Evolutionary conservation across 495 filamentous ascomycete genomes (phyloP).

Genomic region (Penicillium soppii): DNA sequence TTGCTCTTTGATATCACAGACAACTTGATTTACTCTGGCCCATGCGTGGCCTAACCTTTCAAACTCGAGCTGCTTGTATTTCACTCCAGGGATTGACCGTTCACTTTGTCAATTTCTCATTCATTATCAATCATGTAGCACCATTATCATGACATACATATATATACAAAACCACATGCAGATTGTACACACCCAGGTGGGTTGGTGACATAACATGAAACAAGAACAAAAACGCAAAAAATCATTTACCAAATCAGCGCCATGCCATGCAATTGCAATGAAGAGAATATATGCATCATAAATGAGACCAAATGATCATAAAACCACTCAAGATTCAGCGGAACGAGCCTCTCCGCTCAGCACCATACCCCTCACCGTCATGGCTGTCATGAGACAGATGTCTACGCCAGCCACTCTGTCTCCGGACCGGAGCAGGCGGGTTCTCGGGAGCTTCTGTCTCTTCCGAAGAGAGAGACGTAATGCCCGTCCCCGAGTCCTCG

Average conservation of each 20-base stretch:
- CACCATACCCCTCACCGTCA: constrained; percentile 12
- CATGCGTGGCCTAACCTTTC: no score
- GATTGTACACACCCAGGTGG: background rate
- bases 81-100: no score
- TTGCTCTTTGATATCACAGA: background rate
- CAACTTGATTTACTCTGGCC: no score
- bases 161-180: constrained; percentile 24
- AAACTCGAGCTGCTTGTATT: no score
- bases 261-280: constrained; percentile 1
- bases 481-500: constrained; percentile 19
- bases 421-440: constrained; percentile 15
- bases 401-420: constrained; percentile 36
- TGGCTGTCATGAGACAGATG: constrained; percentile 24
- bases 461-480: constrained; percentile 18
- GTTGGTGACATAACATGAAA: background rate
- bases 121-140: constrained; percentile 26
- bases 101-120: background rate
- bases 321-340: constrained; percentile 7
- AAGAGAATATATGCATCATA: constrained; percentile 1
- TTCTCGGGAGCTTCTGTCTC: constrained; percentile 8
- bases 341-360: constrained; percentile 18
- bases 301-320: background rate
- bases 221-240: background rate
- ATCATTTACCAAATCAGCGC: constrained; percentile 1
- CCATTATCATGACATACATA: constrained; percentile 28